Base-by-base conservation (phyloP, 1,284 basidiomycete genomes). In the Macrocystidia cucumis region DNA sequence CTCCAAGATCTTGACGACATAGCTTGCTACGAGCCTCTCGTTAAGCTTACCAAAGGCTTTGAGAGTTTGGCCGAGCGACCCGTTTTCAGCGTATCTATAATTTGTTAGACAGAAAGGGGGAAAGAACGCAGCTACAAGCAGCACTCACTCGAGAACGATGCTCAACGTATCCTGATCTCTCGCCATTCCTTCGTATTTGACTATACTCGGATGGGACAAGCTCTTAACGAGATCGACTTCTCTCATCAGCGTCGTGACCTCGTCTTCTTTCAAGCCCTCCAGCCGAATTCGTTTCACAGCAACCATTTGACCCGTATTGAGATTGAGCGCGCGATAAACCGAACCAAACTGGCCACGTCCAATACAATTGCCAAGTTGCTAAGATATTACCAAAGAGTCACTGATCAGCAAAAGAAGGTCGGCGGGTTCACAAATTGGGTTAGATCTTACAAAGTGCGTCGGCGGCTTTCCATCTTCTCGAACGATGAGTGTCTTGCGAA, bases 311-410 rank as follows among this genome's bases (percentile, higher is more conserved):
- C 90, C 93, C 2, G 82, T 91, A 47, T 85, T 86, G 49, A 96
- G 63, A 56, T 97, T 93, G 39, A 98, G 67, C 3, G 93, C 92
- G 12, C 90, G 78, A 57, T 95, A 97, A 5, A 97, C 93, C 8
- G 91, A 80, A 14, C 93, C 93, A 57, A 97, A 98, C 62, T 98
- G 93, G 5, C 93, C 93, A 34, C 87, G 78, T 2, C 93, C 93
- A 44, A 98, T 95, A 57, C 91, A 93, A 57, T 96, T 93, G 22
- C 91, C 91, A 12, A 96, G 67, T 88, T 92, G 89, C 90, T 93
- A 45, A 32, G 6, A 28, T 37, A 30, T 33, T 11, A 16, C 14
- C 11, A 31, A 28, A 41, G 26, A 24, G 28, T 29, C 28, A 26
- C 25, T 35, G 24, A 42, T 25, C 35, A 45, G 38, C 38, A 36